A percentile compares a stretch with the other conserved stretches of the same genome.
These are phyloP conservation scores for Akebia trifoliata DNA, from an alignment of 164 flowering plant genomes.

Conservation along the genomic window DNA sequence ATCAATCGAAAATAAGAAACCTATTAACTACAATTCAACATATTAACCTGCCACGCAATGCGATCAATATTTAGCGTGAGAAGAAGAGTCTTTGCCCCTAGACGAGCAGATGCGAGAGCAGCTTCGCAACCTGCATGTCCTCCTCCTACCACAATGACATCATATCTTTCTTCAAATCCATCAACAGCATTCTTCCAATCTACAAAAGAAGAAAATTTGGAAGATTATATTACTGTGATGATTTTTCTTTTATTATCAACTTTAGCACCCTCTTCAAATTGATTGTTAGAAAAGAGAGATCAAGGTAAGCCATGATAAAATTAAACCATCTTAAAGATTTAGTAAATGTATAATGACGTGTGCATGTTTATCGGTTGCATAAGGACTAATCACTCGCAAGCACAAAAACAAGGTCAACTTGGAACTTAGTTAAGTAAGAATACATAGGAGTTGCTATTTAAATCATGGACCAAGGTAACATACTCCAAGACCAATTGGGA, in stretches of 20 bases:
- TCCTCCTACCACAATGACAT: constrained; percentile 96
- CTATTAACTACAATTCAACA: not conserved
- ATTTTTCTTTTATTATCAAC: not conserved
- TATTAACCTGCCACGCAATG: constrained; percentile 93
- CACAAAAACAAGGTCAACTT: too few relatives aligned
- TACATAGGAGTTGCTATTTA: too few relatives aligned
- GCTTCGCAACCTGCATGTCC: constrained; percentile 99
- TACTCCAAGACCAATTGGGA: too few relatives aligned
- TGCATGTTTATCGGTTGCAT: not conserved
- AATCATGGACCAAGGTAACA: too few relatives aligned
- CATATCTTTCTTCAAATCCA: constrained; percentile 56
- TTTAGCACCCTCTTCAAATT: not conserved
- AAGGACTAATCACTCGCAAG: too few relatives aligned
- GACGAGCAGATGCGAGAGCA: constrained; percentile 90
- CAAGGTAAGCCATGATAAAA: not conserved
- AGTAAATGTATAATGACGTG: not conserved
- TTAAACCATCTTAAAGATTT: not conserved
- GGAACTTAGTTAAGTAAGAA: too few relatives aligned
- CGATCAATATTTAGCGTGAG: constrained; percentile 90
- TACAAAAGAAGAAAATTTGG: constrained; percentile 17
- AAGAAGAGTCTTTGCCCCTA: constrained; percentile 95
- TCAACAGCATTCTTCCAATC: constrained; percentile 27
- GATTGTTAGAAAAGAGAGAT: not conserved
- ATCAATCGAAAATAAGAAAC: not conserved
- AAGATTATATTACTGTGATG: not conserved